phyloP scores from a whole-genome alignment of 2,329 filamentous ascomycete species.

The Helminthosporium solani region DNA sequence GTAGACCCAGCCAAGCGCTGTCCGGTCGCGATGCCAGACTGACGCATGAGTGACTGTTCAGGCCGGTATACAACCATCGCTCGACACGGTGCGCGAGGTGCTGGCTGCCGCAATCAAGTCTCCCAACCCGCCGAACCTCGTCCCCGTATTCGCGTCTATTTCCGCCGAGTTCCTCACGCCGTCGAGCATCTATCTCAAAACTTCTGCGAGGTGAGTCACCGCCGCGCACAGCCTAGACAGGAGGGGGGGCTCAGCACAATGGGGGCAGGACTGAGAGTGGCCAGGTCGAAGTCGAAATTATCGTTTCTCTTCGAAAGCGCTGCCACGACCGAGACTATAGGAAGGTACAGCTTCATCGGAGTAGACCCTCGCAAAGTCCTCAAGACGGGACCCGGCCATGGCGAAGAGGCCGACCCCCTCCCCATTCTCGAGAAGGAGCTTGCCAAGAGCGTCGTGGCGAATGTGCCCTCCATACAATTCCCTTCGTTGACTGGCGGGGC shows the following conservation, averaged over 20 bases:
- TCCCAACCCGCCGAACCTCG: conserved; percentile 68
- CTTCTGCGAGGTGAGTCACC: conserved; percentile 66
- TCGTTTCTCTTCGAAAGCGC: conserved; percentile 97
- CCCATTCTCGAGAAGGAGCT: conserved; percentile 81
- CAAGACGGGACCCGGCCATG: conserved; percentile 84
- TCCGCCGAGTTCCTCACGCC: conserved; percentile 92
- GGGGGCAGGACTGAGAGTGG: neutral
- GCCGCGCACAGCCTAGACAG: too few species aligned
- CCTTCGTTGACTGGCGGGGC: conserved; percentile 89
- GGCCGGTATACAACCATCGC: conserved; percentile 58
- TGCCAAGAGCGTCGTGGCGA: conserved; percentile 72
- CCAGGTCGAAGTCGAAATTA: conserved; percentile 64
- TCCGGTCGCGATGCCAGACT: conserved; percentile 16
- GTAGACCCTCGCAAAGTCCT: conserved; percentile 77
- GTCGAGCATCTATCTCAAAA: conserved; percentile 91
- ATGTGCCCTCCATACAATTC: conserved; percentile 77
- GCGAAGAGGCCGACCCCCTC: conserved; percentile 79
- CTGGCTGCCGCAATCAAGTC: conserved; percentile 54
- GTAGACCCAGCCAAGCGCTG: conserved; percentile 1
- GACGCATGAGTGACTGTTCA: conserved; percentile 35
- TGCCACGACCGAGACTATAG: conserved; percentile 85
- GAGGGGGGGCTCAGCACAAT: neutral
- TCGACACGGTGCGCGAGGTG: conserved; percentile 60
- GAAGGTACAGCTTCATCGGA: conserved; percentile 93
- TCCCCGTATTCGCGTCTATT: conserved; percentile 81